Conservation (phyloP, 768 basidiomycete species). For the Amanita exitialis region DNA sequence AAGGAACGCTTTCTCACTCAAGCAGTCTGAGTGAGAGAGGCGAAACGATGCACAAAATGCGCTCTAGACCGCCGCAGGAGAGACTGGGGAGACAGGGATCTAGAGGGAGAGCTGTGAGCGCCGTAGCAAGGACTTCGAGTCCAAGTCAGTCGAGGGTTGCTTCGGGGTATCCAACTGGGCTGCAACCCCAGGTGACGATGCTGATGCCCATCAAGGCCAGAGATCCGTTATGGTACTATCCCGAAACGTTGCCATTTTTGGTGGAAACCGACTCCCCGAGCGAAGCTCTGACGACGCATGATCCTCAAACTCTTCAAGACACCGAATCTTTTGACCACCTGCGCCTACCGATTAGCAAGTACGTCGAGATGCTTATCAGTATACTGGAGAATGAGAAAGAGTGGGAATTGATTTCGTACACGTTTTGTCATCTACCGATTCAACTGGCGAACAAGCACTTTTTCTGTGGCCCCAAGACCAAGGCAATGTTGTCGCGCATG, state of each 20-base stretch:
- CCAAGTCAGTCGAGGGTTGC: conserved; percentile 52
- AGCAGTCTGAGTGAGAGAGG: conserved; percentile 23
- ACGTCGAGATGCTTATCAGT: conserved; percentile 50
- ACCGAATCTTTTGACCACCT: conserved; percentile 11
- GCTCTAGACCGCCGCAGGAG: conserved; percentile 30
- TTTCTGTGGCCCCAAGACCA: conserved; percentile 82
- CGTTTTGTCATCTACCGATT: conserved; percentile 82
- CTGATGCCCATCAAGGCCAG: conserved; percentile 22
- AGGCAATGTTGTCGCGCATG: conserved; percentile 50
- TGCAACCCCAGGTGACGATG: background rate
- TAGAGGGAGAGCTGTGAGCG: conserved; percentile 40
- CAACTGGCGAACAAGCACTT: conserved; percentile 94
- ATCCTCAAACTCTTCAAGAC: conserved; percentile 35
- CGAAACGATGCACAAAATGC: conserved; percentile 14
- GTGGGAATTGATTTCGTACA: conserved; percentile 92
- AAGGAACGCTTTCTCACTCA: conserved; percentile 9
- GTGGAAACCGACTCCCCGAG: conserved; percentile 53
- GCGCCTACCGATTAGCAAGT: conserved; percentile 66
- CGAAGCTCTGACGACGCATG: conserved; percentile 59
- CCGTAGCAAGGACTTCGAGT: conserved; percentile 28
- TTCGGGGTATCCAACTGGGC: background rate
- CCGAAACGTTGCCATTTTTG: conserved; percentile 53
- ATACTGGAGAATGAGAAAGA: conserved; percentile 69
- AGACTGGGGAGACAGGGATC: conserved; percentile 40
- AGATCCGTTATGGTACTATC: conserved; percentile 56